A percentile compares a stretch with the other conserved stretches of the same genome.
Evolutionary conservation across 2,329 filamentous ascomycete species (phyloP).

Genomic region (Albophoma yamanashiensis): DNA sequence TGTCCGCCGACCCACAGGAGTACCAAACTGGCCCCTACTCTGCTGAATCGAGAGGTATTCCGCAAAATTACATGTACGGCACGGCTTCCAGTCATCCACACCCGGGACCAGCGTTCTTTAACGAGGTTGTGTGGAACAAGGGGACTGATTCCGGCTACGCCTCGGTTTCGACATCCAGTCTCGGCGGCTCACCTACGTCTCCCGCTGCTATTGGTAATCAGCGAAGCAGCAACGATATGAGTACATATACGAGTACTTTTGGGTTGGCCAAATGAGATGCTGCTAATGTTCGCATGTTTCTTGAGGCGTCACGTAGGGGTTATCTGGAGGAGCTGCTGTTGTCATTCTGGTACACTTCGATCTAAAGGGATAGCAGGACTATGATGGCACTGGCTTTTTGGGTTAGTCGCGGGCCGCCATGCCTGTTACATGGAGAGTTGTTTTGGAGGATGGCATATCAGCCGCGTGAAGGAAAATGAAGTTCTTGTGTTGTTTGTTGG

Average conservation of each 20-base stretch:
- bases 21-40: background rate
- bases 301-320: background rate
- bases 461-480: background rate
- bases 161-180: background rate
- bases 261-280: background rate
- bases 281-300: background rate
- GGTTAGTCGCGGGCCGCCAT: background rate
- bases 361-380: background rate
- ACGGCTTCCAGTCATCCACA: background rate
- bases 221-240: background rate
- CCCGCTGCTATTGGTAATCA: background rate
- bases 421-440: no score
- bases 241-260: background rate
- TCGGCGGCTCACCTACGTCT: background rate
- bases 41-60: background rate
- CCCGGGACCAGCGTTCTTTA: background rate
- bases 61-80: background rate
- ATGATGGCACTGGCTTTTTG: background rate
- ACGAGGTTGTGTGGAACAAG: background rate
- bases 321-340: background rate
- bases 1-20: background rate
- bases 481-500: background rate
- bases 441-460: no score
- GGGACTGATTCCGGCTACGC: background rate
- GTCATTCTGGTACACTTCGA: background rate